Percentiles rank a stretch among this genome's conserved stretches.
phyloP scores from a whole-genome alignment of 208 protist genomes.

The Vickermania ingenoplastis region DNA sequence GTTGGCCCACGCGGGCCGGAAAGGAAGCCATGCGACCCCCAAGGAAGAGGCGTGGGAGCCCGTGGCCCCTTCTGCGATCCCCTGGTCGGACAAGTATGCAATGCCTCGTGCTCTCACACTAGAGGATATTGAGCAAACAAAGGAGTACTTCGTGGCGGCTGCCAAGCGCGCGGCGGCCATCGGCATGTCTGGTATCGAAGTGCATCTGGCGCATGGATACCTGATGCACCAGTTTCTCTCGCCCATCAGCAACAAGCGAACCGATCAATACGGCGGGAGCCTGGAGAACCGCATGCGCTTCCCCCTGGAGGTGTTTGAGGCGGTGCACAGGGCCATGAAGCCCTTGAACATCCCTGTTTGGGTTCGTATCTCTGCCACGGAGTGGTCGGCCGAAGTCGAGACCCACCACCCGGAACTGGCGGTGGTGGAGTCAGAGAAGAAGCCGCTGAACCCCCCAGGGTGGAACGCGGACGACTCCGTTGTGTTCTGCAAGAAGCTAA shows the following conservation, averaged over 20 bases:
- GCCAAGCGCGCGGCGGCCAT: constrained; percentile 31
- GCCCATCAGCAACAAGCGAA: constrained; percentile 52
- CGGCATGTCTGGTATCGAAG: constrained; percentile 73
- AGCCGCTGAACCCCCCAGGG: constrained; percentile 17
- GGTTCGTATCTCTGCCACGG: constrained; percentile 56
- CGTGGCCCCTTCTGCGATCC: constrained; percentile 31
- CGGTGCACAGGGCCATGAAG: constrained; percentile 19
- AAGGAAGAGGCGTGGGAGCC: constrained; percentile 9
- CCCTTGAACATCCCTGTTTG: constrained; percentile 60
- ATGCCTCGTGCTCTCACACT: constrained; percentile 24
- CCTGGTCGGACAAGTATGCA: constrained; percentile 18
- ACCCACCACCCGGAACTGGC: background rate
- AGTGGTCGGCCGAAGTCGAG: constrained; percentile 31
- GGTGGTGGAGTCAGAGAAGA: constrained; percentile 1
- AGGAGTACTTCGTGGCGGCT: constrained; percentile 24
- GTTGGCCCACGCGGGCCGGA: constrained; percentile 62
- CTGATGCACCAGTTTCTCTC: constrained; percentile 75
- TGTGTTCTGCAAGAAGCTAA: constrained; percentile 21
- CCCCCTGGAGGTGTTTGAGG: constrained; percentile 51
- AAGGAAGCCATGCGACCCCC: constrained; percentile 9
- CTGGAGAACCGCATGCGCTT: constrained; percentile 71
- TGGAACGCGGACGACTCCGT: constrained; percentile 20
- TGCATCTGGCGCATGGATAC: constrained; percentile 76
- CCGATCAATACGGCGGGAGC: constrained; percentile 73
- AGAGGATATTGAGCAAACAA: constrained; percentile 19